Evolutionary conservation across 371 early-diverging fungal genomes (phyloP), one percentile per base, ranked within the genome.

Genomic region (Mucor indicus): DNA sequence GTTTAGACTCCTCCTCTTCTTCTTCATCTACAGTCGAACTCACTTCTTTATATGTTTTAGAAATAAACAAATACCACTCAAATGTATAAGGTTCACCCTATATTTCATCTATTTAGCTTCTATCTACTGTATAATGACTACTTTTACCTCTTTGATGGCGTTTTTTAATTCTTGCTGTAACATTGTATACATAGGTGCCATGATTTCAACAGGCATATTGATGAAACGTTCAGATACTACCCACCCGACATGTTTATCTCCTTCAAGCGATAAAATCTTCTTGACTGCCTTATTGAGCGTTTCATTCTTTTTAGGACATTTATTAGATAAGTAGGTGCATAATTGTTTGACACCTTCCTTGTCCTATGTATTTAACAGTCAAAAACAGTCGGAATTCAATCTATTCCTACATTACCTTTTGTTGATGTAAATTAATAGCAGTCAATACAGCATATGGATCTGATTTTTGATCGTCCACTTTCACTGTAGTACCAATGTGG

Each of bases 181-280:
- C 92, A 96, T 87, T 16, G 73, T 80, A 59, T 90, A 87, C 89
- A 96, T 86, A 2, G 91, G 93, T 10, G 93, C 87, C 15, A 86
- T 84, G 17, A 96, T 74, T 59, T 95, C 91, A 27, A 92, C 89
- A 4, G 98, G 96, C 94, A 98, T 93, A 64, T 98, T 98, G 60
- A 98, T 83, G 16, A 98, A 81, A 8, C 98, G 70, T 55, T 95
- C 96, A 53, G 86, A 88, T n/a, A 98, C 31, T 19, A 96, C 61
- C 60, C 91, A 61, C 0, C 85, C 97, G 4, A 85, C 75, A 38
- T 75, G 65, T 20, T 67, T 61, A 17, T 55, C 57, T 9, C 44
- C 23, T 1, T 27, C 9, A 11, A 72, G 56, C 4, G 66, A 53
- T 33, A 90, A 56, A n/a, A 84, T 57, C 11, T 69, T 47, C n/a